Conservation (phyloP, 768 basidiomycete genomes). For the Lyophyllum shimeji region DNA sequence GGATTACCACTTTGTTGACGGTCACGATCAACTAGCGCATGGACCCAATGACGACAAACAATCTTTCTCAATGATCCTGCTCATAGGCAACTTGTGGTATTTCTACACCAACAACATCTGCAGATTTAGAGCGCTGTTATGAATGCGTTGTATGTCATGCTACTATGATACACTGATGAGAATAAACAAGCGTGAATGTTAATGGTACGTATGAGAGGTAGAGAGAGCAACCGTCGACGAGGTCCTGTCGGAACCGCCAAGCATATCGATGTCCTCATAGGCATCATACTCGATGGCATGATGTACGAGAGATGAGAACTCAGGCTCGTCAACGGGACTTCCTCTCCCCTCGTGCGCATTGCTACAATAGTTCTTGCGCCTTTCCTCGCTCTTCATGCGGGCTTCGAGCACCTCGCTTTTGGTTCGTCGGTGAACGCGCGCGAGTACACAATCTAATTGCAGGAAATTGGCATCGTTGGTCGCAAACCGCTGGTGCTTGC, state of each 20-base stretch:
- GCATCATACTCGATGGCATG: not conserved
- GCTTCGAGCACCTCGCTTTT: slow-evolving; percentile 29
- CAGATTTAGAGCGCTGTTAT: not conserved
- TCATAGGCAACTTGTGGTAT: not conserved
- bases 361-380: slow-evolving; percentile 11
- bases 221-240: not conserved
- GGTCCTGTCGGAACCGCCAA: not conserved
- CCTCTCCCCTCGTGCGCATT: not conserved
- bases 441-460: slow-evolving; percentile 74
- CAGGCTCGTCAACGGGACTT: not conserved
- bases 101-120: not conserved
- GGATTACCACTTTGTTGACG: slow-evolving; percentile 53
- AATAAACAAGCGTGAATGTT: not conserved
- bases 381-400: slow-evolving; percentile 21
- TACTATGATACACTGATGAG: slow-evolving; percentile 2
- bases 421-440: slow-evolving; percentile 52
- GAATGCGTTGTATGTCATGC: not conserved
- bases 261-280: slow-evolving; percentile 3
- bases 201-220: not conserved
- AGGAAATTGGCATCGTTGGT: slow-evolving; percentile 72
- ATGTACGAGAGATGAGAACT: not conserved
- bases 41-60: not conserved
- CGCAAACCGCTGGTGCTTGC: slow-evolving; percentile 84
- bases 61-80: not conserved
- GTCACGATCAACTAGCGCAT: slow-evolving; percentile 35